These are phyloP conservation scores for Stagonosporopsis cucurbitacearum DNA, from an alignment of 2,329 filamentous ascomycete species.

Conservation along the genomic window DNA sequence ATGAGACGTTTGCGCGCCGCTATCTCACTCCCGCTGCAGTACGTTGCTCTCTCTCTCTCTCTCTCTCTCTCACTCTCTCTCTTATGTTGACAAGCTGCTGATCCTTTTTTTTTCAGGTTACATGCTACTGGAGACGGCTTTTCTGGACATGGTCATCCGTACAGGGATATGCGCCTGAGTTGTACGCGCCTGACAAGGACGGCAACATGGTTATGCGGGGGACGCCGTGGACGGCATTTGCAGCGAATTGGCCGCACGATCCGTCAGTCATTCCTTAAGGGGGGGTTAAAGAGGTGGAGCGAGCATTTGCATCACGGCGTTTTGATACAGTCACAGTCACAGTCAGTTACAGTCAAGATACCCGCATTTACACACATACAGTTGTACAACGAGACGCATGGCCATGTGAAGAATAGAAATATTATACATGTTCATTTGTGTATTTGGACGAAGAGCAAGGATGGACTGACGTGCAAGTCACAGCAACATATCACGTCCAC, in stretches of 20 bases:
- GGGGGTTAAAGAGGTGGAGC: background rate
- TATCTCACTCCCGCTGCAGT: slow-evolving; percentile 44
- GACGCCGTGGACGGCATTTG: slow-evolving; percentile 45
- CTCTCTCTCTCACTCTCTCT: background rate
- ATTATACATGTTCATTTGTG: background rate
- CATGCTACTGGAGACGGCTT: slow-evolving; percentile 44
- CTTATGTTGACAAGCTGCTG: background rate
- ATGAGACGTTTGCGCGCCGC: slow-evolving; percentile 40
- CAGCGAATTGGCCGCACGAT: slow-evolving; percentile 43
- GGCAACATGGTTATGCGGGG: slow-evolving; percentile 39
- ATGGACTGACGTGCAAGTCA: background rate
- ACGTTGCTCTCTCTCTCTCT: slow-evolving; percentile 2
- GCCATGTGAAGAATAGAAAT: background rate
- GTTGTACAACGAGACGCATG: background rate
- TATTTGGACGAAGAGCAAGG: background rate
- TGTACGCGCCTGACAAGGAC: slow-evolving; percentile 34
- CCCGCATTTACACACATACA: background rate
- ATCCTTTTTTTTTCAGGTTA: slow-evolving; percentile 22
- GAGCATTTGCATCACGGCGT: background rate
- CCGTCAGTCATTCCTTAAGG: slow-evolving; percentile 39
- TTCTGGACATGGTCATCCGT: slow-evolving; percentile 41
- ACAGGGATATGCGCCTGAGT: slow-evolving; percentile 38
- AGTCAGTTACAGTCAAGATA: slow-evolving; percentile 1
- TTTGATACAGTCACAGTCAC: background rate
- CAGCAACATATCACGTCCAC: too few species aligned